Conservation (phyloP, 306 rosid genomes). For the Acmispon strigosus region DNA sequence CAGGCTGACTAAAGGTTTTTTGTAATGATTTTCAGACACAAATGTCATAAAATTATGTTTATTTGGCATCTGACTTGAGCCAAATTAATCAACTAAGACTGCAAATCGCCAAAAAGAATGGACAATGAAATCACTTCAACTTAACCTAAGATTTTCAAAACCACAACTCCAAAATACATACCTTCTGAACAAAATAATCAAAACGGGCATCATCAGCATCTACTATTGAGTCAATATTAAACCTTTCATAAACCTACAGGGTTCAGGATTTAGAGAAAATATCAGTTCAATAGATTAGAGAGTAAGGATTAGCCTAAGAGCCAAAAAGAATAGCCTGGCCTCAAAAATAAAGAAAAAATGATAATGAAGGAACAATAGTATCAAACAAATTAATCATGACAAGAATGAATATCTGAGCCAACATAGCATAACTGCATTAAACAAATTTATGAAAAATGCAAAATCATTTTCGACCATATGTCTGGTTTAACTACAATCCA, state of each 20-base stretch:
- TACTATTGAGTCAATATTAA: slow-evolving; percentile 50
- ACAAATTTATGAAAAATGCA: neutral
- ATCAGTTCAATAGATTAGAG: neutral
- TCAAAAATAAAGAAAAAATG: neutral
- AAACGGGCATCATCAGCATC: slow-evolving; percentile 82
- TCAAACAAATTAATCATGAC: slow-evolving; percentile 8
- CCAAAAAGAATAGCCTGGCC: slow-evolving; percentile 1
- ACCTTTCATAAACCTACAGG: slow-evolving; percentile 66
- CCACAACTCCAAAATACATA: slow-evolving; percentile 19
- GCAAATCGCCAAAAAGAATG: neutral
- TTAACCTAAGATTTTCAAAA: neutral
- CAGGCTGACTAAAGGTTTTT: neutral
- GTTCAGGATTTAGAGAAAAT: slow-evolving; percentile 16
- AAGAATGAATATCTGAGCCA: neutral
- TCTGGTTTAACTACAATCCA: neutral
- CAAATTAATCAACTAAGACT: neutral
- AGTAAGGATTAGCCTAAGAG: neutral
- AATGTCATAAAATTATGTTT: neutral
- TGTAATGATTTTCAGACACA: neutral
- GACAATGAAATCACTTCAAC: neutral
- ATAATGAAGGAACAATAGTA: neutral
- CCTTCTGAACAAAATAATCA: slow-evolving; percentile 77
- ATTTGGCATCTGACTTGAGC: slow-evolving; percentile 3
- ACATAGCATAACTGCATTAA: neutral
- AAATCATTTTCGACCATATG: too few relatives aligned